Percentiles rank a stretch among this genome's conserved stretches.
These are phyloP conservation scores for Helicostylum pulchrum DNA, from an alignment of 192 early-diverging fungal species.

Conservation along the genomic window DNA sequence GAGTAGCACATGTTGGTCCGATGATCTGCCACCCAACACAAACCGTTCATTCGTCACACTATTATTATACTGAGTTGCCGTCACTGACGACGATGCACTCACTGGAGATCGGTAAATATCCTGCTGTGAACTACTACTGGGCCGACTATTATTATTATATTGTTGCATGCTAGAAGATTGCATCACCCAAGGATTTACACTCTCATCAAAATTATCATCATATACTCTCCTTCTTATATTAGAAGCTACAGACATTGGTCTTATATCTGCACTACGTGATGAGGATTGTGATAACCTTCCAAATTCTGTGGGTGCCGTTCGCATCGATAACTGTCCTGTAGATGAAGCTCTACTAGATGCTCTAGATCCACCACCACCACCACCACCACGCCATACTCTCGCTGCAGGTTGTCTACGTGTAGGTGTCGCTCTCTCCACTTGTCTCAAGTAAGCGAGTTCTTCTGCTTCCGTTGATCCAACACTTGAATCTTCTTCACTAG, in stretches of 20 bases:
- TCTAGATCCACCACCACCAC: too few relatives aligned
- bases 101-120: too few relatives aligned
- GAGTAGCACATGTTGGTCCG: conserved; percentile 4
- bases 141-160: not conserved
- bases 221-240: conserved; percentile 5
- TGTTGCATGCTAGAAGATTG: not conserved
- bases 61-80: too few relatives aligned
- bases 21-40: too few relatives aligned
- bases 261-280: not conserved
- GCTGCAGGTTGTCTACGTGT: not conserved
- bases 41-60: too few relatives aligned
- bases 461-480: conserved; percentile 27
- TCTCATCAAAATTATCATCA: conserved; percentile 16
- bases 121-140: not conserved
- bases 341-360: not conserved
- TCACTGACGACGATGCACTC: too few relatives aligned
- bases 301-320: conserved; percentile 5
- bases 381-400: too few relatives aligned
- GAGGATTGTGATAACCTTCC: not conserved
- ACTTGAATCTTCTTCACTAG: conserved; percentile 15
- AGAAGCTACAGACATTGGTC: not conserved
- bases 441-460: conserved; percentile 35
- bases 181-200: conserved; percentile 26
- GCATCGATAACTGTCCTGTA: not conserved
- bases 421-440: conserved; percentile 12